phyloP scores from a whole-genome alignment of 2,329 filamentous ascomycete genomes.

The Penicillium sp. region DNA sequence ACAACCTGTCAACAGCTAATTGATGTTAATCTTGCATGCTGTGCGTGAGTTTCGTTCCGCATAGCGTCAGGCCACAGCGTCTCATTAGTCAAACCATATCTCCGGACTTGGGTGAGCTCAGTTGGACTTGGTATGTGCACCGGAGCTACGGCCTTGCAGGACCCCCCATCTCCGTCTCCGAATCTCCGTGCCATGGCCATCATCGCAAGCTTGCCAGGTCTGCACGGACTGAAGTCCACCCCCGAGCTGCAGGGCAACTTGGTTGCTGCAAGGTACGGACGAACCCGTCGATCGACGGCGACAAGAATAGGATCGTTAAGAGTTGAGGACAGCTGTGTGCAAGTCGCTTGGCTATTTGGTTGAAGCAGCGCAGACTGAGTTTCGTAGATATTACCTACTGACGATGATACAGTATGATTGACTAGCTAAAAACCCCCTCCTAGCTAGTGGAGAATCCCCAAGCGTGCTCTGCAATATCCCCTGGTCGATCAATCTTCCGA shows the following conservation, averaged over 20 bases:
- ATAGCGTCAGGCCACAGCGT: neutral
- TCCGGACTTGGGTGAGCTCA: neutral
- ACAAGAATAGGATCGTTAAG: neutral
- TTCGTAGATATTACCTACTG: neutral
- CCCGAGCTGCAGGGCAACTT: constrained; percentile 30
- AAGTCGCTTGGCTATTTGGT: neutral
- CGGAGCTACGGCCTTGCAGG: constrained; percentile 2
- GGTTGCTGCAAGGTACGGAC: constrained; percentile 36
- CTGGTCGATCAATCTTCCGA: neutral
- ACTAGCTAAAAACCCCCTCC: neutral
- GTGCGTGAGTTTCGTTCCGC: neutral
- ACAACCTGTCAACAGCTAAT: neutral
- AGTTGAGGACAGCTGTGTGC: neutral
- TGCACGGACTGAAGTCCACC: constrained; percentile 3
- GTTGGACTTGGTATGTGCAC: neutral
- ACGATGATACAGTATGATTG: neutral
- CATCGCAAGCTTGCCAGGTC: constrained; percentile 2
- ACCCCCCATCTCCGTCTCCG: neutral
- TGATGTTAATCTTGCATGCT: constrained; percentile 2
- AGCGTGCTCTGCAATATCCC: neutral
- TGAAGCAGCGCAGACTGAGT: neutral
- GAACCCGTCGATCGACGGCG: constrained; percentile 33
- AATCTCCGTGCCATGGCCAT: neutral
- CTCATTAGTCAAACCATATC: neutral
- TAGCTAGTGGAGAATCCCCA: neutral